These are phyloP conservation scores for Umbelopsis vinacea DNA, from an alignment of 192 early-diverging fungal species.

Conservation along the genomic window DNA sequence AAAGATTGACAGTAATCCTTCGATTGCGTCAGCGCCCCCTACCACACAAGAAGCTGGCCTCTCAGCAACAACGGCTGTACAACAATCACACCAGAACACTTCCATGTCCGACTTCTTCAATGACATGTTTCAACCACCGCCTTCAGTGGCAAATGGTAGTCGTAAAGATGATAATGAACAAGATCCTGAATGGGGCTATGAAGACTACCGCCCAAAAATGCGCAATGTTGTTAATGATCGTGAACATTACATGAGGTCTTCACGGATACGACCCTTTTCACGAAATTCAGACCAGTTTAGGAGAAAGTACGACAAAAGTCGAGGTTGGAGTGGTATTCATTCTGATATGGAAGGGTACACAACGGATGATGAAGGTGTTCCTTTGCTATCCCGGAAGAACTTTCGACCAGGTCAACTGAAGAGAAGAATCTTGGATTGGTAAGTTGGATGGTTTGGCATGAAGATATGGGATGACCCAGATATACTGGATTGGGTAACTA, in stretches of 20 bases:
- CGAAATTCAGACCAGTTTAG: background rate
- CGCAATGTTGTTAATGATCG: constrained; percentile 14
- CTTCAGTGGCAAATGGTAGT: background rate
- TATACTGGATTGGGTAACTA: background rate
- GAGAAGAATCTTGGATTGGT: constrained; percentile 11
- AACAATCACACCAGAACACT: background rate
- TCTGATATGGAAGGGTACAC: constrained; percentile 35
- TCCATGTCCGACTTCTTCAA: constrained; percentile 16
- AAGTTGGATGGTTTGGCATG: background rate
- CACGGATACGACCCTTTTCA: constrained; percentile 18
- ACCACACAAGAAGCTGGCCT: background rate
- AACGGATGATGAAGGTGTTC: constrained; percentile 37
- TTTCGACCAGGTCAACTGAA: constrained; percentile 17
- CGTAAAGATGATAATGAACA: constrained; percentile 6
- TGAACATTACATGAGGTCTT: constrained; percentile 21
- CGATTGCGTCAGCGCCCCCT: background rate
- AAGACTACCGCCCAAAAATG: constrained; percentile 16
- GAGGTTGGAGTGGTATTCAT: constrained; percentile 11
- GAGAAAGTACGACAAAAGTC: constrained; percentile 4
- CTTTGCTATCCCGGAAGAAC: constrained; percentile 24
- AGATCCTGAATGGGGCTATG: constrained; percentile 9
- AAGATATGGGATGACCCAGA: background rate
- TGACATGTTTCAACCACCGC: constrained; percentile 10
- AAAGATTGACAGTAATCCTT: background rate
- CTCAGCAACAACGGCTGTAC: background rate